Percentiles rank a stretch among this genome's conserved stretches.
Evolutionary conservation across 2,329 filamentous ascomycete genomes (phyloP).

Genomic region (Cercospora sesami): DNA sequence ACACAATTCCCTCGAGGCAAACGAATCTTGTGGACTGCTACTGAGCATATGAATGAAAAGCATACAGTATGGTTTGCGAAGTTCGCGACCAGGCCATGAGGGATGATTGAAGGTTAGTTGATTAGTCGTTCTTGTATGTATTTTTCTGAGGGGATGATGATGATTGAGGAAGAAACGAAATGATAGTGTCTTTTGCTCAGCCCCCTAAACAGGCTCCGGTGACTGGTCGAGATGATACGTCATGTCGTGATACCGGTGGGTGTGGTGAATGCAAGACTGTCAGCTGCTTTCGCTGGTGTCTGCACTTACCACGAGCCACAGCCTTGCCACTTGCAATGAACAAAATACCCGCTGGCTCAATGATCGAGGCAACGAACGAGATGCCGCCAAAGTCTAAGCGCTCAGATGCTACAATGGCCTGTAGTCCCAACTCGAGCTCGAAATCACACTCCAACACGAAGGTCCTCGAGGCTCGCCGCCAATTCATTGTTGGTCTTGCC

Average conservation of each 20-base stretch:
- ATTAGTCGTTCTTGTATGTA: not conserved
- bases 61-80: conserved; percentile 11
- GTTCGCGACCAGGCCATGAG: conserved; percentile 1
- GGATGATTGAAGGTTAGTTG: not conserved
- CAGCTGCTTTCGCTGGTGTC: not conserved
- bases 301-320: not conserved
- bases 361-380: not conserved
- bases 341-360: not conserved
- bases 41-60: conserved; percentile 1
- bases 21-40: not conserved
- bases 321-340: not conserved
- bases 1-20: not conserved
- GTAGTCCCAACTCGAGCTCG: not conserved
- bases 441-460: not conserved
- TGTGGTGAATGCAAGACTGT: not conserved
- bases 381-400: not conserved
- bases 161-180: not conserved
- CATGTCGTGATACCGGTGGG: not conserved
- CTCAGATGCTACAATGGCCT: not conserved
- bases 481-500: not conserved
- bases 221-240: not conserved
- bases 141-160: not conserved
- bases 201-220: not conserved
- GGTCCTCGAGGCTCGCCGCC: not conserved
- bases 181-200: not conserved